Evolutionary conservation across 1,139 yeast genomes (phyloP).

Genomic region (Saccharomyces hybrid): DNA sequence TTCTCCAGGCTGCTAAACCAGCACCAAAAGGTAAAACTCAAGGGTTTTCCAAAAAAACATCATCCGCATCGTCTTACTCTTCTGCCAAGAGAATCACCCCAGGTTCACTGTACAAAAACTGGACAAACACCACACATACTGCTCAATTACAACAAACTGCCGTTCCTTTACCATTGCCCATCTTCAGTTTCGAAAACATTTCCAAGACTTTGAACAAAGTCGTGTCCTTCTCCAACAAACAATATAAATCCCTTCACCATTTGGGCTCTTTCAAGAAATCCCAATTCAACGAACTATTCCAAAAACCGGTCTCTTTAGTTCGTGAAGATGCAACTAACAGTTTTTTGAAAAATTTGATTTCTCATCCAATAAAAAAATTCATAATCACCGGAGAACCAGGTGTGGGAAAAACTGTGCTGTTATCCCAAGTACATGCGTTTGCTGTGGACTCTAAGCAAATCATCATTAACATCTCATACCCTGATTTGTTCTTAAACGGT

Average conservation of each 20-base stretch:
- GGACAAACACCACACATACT: slow-evolving; percentile 28
- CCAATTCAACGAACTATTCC: slow-evolving; percentile 58
- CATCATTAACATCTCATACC: slow-evolving; percentile 59
- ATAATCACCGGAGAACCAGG: slow-evolving; percentile 68
- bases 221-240: slow-evolving; percentile 18
- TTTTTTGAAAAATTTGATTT: slow-evolving; percentile 14
- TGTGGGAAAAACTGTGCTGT: slow-evolving; percentile 67
- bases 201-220: slow-evolving; percentile 16
- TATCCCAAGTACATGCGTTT: slow-evolving; percentile 65
- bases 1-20: slow-evolving; percentile 13
- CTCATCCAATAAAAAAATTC: slow-evolving; percentile 42
- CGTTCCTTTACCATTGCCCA: slow-evolving; percentile 18
- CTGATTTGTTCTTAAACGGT: slow-evolving; percentile 61
- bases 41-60: slow-evolving; percentile 24
- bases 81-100: slow-evolving; percentile 23
- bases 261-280: slow-evolving; percentile 54
- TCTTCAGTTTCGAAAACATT: slow-evolving; percentile 17
- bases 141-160: slow-evolving; percentile 23
- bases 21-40: slow-evolving; percentile 23
- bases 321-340: slow-evolving; percentile 32
- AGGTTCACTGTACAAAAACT: slow-evolving; percentile 27
- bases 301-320: slow-evolving; percentile 49
- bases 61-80: slow-evolving; percentile 16
- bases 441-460: slow-evolving; percentile 46
- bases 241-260: slow-evolving; percentile 22